Evolutionary conservation across 352 stramenopile species (phyloP), one percentile per base, ranked within the genome.

Genomic region (Globisporangium recalcitrans): DNA sequence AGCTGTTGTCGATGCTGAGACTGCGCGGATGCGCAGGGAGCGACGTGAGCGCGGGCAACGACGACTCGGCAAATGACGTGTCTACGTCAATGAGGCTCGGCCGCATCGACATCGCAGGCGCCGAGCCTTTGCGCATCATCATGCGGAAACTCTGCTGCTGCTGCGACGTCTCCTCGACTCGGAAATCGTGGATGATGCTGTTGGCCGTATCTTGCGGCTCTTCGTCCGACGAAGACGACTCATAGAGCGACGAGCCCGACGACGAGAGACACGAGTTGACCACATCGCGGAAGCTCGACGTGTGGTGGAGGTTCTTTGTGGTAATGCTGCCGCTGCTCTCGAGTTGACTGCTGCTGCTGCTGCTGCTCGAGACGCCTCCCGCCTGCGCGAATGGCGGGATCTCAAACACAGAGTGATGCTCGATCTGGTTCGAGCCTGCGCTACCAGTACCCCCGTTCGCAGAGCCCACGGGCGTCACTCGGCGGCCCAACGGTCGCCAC

Each of bases 401-500:
- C 9, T 68, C 63, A 29, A 68, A 63, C 11, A 47, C 51, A 6
- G 51, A 31, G 1, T n/a, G 24, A 29, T 55, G 58, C 34, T 78
- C 64, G 19, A 38, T 24, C 38, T 73, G 73, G 46, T 78, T 19
- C 24, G 13, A 31, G 32, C 40, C 22, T 21, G 32, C 42, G 14
- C 34, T 24, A n/a, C 46, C 29, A 42, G 27, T 42, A 13, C 40
- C 40, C 3, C 34, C 34, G 34, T 60, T 70, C 64, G 24, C 38
- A 67, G 21, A 38, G 57, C 22, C 64, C 49, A 48, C 51, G 13
- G 72, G 63, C 26, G 72, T 67, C 24, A 81, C 52, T 10, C 78
- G 78, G 5, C 78, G 72, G 5, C 78, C 78, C 24, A 87, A 53
- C 47, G 78, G 78, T 34, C 78, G 78, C 78, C 78, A 87, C 1